These are phyloP conservation scores for Actinomucor elegans DNA, from an alignment of 371 early-diverging fungal genomes.

Conservation along the genomic window DNA sequence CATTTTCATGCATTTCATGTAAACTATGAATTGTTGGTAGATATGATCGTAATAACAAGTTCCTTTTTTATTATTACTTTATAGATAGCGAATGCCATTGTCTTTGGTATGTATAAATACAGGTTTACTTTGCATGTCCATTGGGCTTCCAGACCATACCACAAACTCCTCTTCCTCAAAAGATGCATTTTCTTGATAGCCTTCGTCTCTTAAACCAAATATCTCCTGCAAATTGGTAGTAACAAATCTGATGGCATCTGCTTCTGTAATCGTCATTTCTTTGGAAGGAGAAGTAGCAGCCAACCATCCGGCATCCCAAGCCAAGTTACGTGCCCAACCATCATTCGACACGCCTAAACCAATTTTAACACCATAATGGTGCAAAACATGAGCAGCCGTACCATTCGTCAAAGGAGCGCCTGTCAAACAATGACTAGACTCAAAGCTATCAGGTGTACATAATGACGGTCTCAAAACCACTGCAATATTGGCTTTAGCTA, in stretches of 20 bases:
- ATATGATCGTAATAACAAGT: too few species aligned
- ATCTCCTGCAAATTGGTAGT: conserved; percentile 72
- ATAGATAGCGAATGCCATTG: conserved; percentile 7
- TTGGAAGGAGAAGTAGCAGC: conserved; percentile 36
- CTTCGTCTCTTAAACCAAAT: conserved; percentile 38
- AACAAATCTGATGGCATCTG: conserved; percentile 71
- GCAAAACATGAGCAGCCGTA: conserved; percentile 63
- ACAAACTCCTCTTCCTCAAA: conserved; percentile 42
- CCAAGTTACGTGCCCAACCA: conserved; percentile 61
- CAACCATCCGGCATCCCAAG: conserved; percentile 82
- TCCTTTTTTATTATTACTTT: too few species aligned
- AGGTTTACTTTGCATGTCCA: conserved; percentile 53
- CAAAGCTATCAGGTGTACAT: conserved; percentile 68
- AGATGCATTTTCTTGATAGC: neutral
- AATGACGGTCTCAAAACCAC: conserved; percentile 68
- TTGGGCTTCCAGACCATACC: conserved; percentile 55
- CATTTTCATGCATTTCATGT: too few species aligned
- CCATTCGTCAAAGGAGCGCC: conserved; percentile 57
- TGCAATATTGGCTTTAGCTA: conserved; percentile 60
- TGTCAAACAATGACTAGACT: conserved; percentile 66
- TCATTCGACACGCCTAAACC: conserved; percentile 60
- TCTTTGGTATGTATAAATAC: conserved; percentile 28
- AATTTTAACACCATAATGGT: conserved; percentile 64
- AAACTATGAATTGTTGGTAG: too few species aligned
- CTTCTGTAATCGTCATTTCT: conserved; percentile 45